Evolutionary conservation across 2,329 filamentous ascomycete genomes (phyloP), one percentile per base, ranked within the genome.

Genomic region (Sordariomycetes sp.): DNA sequence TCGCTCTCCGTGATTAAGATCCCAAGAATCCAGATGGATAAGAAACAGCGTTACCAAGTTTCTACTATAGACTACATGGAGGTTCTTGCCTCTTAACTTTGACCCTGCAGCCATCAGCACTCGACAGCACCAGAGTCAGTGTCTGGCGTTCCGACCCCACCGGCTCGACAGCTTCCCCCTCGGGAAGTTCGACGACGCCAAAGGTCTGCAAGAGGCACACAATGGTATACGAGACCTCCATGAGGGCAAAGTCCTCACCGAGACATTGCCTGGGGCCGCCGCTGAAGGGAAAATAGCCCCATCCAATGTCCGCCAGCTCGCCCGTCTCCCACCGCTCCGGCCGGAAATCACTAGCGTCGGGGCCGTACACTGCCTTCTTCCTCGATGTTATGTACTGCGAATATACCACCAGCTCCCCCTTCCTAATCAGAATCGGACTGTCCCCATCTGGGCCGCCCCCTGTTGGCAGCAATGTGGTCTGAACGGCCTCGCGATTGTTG

Each of bases 271-370:
- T 63, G 8, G 71, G 71, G 0, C 69, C 71, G 3, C 68, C 69
- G 56, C 70, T 74, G 59, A 73, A 74, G 1, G 69, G 69, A 7
- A 70, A 61, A 53, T 68, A 73, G 16, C 65, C 70, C 69, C 68
- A 72, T 12, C 65, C 65, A 34, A 63, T 56, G 16, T 66, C 62
- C 0, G 60, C 59, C 2, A 65, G 53, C 24, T 65, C 61, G 2
- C 64, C 66, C 53, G 59, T 61, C 25, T 71, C 72, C 72, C 72
- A 75, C 12, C 72, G 61, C 57, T 72, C 71, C 0, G 71, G 73
- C 1, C 65, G 61, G 53, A 74, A 74, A 18, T 68, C 64, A 1
- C 65, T 63, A 1, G 70, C 68, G 54, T 73, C 71, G 0, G 61
- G 43, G 0, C 73, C 72, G 58, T 67, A 74, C 12, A 74, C 63